Evolutionary conservation across 2,329 filamentous ascomycete species (phyloP), one percentile per base, ranked within the genome.

Genomic region (Gnomoniopsis smithogilvyi): DNA sequence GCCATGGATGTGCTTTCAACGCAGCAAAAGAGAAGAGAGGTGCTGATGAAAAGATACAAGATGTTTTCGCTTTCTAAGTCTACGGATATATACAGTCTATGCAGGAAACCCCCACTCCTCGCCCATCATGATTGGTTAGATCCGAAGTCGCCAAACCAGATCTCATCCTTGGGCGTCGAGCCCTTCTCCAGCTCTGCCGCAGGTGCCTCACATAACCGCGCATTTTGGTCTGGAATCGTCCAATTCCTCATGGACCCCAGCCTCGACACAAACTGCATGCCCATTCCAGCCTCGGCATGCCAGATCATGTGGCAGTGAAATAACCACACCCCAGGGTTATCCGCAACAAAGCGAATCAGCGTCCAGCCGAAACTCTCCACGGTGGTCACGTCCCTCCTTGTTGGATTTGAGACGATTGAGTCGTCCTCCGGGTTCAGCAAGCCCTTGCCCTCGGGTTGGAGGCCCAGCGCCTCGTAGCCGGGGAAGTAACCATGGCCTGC

Each of bases 401-500:
- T 68, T 3, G 80, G 75, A 61, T 78, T 79, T 10, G 64, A 64
- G 8, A 73, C 34, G 33, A 69, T 58, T 15, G 69, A 67, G 6
- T 64, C 56, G 59, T 79, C 74, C 21, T 63, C 61, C 2, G 74
- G 62, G 58, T 74, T 67, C 3, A 77, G 66, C 15, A 72, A 64
- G 0, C 73, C 73, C 49, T 65, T 67, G 10, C 72, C 73, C 6
- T 66, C 66, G 3, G 66, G 64, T 8, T 61, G 43, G 2, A 79
- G 63, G 6, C 70, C 71, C 0, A 79, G 63, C 3, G 63, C 63
- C 7, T 66, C 68, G 62, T 80, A 80, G 1, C 76, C 76, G 0
- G 76, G 77, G 51, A 78, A 79, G 60, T 76, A 81, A 64, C 85
- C 88, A 74, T 92, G 89, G 67, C 91, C 92, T 36, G 65, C 64